Base-by-base conservation (phyloP, 257 asterid genomes). In the Plantago elongata region DNA sequence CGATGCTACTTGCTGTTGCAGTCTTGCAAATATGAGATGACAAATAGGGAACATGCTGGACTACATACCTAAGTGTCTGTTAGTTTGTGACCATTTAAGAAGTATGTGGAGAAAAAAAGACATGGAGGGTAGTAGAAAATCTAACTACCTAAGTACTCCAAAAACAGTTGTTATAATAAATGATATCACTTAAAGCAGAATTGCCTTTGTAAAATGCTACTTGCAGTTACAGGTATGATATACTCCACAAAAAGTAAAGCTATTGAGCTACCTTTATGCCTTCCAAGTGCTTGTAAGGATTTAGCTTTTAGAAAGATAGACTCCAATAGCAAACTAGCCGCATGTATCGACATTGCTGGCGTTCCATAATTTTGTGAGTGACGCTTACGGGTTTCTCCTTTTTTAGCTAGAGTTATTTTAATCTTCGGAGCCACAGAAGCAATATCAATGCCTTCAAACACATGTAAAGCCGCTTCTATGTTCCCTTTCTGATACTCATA, bases 401-500 rank as follows among this genome's bases (percentile, higher is more conserved):
- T 73, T 65, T 48, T 69, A 29, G 93, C 74, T 54, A 92, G 84
- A 0, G 95, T 65, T 55, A 73, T 74, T 76, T 84, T 92, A 77
- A 92, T 86, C 78, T 84, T 89, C 65, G 93, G 86, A 57, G 79
- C 77, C 55, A 86, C 82, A 29, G 93, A 77, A 72, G 79, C 74
- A 71, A 88, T 69, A 67, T 92, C 97, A 15, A 92, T 92, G 68
- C 98, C 97, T 81, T 89, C 95, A 51, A 88, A 92, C 60, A 92
- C 98, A 68, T 84, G 95, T 47, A 92, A 69, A 54, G 98, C 95
- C 57, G 90, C 93, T 84, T 92, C 95, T 62, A 84, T 61, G 65
- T 92, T 92, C 17, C 97, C 97, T 62, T 83, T 92, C 58, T 92
- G 98, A 75, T 81, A 86, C 75, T 92, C 98, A 42, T 78, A 86